Conservation (phyloP, 257 asterid species). For the Solanum tarijense region DNA sequence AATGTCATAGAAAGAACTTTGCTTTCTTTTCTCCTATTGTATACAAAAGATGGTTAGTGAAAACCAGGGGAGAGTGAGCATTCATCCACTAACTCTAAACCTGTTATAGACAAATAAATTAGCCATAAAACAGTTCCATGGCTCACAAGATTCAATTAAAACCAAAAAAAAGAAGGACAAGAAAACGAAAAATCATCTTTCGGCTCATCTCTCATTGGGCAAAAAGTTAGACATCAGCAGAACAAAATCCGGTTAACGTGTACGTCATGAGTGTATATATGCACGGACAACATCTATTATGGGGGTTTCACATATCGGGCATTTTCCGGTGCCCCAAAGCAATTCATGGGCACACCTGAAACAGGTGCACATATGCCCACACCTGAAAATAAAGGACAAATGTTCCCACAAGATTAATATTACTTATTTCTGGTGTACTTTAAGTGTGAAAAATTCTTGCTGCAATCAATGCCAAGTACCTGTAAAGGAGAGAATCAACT, state of each 20-base stretch:
- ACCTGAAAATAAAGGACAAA: conserved; percentile 24
- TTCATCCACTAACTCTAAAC: conserved; percentile 1
- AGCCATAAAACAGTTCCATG: not conserved
- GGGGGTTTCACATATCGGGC: conserved; percentile 74
- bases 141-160: not conserved
- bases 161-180: not conserved
- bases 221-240: not conserved
- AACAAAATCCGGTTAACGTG: conserved; percentile 23
- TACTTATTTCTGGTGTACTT: not conserved
- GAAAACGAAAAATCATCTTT: conserved; percentile 5
- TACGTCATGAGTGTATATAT: conserved; percentile 23
- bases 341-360: conserved; percentile 68
- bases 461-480: conserved; percentile 26
- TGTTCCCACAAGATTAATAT: not conserved
- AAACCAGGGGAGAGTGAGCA: not conserved
- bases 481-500: conserved; percentile 67
- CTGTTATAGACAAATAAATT: not conserved
- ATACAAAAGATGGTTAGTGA: not conserved
- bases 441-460: not conserved
- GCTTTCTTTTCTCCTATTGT: conserved; percentile 1
- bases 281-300: conserved; percentile 62
- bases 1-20: not conserved
- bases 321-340: conserved; percentile 54
- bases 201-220: conserved; percentile 1
- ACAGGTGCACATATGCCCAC: conserved; percentile 96